phyloP scores from a whole-genome alignment of 225 moss, liverwort and hornwort genomes.

The Pseudisothecium myosuroides region DNA sequence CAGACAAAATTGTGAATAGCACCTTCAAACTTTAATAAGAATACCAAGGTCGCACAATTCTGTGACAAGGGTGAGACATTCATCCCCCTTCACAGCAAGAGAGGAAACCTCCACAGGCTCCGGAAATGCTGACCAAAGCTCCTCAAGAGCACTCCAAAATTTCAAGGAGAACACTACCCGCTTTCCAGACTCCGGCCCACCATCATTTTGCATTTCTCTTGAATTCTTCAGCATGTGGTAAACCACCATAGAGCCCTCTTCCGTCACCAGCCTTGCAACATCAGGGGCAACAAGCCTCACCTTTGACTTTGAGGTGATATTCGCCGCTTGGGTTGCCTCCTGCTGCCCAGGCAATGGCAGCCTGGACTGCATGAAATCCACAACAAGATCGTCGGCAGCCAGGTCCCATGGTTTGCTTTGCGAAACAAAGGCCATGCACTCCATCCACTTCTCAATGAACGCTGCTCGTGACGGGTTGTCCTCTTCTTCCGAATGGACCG shows the following conservation, averaged over 20 bases:
- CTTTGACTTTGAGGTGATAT: constrained; percentile 23
- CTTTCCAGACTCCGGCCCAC: constrained; percentile 16
- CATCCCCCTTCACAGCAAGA: constrained; percentile 29
- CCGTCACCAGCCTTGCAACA: constrained; percentile 70
- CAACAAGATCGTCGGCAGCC: constrained; percentile 81
- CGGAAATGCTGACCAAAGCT: constrained; percentile 66
- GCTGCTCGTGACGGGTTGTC: constrained; percentile 54
- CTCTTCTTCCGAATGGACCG: constrained; percentile 62
- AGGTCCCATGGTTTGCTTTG: constrained; percentile 96
- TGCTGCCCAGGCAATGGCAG: constrained; percentile 53
- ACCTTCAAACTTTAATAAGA: constrained; percentile 15
- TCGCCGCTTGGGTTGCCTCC: neutral
- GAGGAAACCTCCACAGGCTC: constrained; percentile 52
- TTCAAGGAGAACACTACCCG: constrained; percentile 51
- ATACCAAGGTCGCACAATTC: constrained; percentile 31
- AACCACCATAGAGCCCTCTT: constrained; percentile 73
- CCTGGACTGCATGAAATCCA: constrained; percentile 72
- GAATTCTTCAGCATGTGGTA: constrained; percentile 86
- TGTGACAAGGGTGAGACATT: constrained; percentile 17
- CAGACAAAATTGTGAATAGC: neutral
- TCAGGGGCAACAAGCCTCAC: constrained; percentile 74
- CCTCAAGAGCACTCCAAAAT: constrained; percentile 58
- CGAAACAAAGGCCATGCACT: constrained; percentile 76
- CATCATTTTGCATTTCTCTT: constrained; percentile 60
- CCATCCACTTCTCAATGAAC: constrained; percentile 64